Evolutionary conservation across 352 stramenopile species (phyloP).

Genomic region (Globisporangium cylindrosporum): DNA sequence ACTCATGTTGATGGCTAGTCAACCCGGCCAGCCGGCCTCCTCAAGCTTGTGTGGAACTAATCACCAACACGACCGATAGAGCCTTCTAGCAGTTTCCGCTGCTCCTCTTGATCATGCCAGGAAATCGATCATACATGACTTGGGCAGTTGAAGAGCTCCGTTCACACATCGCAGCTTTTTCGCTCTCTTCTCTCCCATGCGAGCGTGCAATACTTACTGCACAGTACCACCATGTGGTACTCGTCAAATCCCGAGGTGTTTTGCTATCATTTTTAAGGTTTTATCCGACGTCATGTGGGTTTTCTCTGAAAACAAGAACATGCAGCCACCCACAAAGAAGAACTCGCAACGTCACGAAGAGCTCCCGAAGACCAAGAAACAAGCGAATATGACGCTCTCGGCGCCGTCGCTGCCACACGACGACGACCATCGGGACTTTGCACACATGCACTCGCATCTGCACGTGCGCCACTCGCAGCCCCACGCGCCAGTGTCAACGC

Average conservation of each 20-base stretch:
- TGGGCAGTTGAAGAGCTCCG: not conserved
- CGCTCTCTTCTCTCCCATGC: slow-evolving; percentile 4
- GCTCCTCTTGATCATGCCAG: not conserved
- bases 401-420: slow-evolving; percentile 33
- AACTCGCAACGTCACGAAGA: not conserved
- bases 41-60: not conserved
- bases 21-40: no score
- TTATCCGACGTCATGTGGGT: not conserved
- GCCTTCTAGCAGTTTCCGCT: not conserved
- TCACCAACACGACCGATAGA: not conserved
- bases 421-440: slow-evolving; percentile 9
- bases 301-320: not conserved
- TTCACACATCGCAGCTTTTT: slow-evolving; percentile 2
- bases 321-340: slow-evolving; percentile 5
- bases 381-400: slow-evolving; percentile 36
- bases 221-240: not conserved
- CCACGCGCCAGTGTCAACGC: not conserved
- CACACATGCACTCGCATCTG: slow-evolving; percentile 20
- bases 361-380: not conserved
- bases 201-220: not conserved
- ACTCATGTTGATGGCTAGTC: not conserved
- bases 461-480: slow-evolving; percentile 24
- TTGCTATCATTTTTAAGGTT: slow-evolving; percentile 1
- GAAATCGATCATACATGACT: not conserved
- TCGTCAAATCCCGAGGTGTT: not conserved